These are phyloP conservation scores for Exophiala bonariae DNA, from an alignment of 2,329 filamentous ascomycete genomes.

Conservation along the genomic window DNA sequence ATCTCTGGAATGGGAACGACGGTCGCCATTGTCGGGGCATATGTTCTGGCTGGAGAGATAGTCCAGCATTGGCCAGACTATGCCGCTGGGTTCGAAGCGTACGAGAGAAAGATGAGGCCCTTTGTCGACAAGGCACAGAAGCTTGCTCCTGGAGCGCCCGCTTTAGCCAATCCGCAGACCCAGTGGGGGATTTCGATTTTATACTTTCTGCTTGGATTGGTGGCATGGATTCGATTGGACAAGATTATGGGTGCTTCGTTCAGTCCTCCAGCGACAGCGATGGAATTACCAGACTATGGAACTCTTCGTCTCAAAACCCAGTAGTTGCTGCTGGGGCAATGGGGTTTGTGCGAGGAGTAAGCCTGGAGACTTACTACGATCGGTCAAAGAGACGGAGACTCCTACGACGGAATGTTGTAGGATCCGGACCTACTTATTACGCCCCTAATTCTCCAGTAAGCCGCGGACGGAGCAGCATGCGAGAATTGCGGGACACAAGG, in stretches of 20 bases:
- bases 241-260: background rate
- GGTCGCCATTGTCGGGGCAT: slow-evolving; percentile 17
- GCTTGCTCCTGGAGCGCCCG: slow-evolving; percentile 27
- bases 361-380: too few species aligned
- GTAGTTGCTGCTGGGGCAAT: too few species aligned
- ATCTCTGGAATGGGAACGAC: slow-evolving; percentile 24
- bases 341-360: too few species aligned
- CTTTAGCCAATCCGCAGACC: slow-evolving; percentile 19
- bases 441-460: too few species aligned
- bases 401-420: too few species aligned
- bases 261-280: background rate
- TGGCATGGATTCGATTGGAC: background rate
- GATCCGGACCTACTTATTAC: too few species aligned
- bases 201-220: slow-evolving; percentile 5
- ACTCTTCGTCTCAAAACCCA: background rate
- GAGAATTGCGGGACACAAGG: too few species aligned
- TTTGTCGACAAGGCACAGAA: slow-evolving; percentile 28
- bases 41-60: slow-evolving; percentile 19
- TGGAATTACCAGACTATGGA: background rate
- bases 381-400: too few species aligned
- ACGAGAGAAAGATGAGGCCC: slow-evolving; percentile 29
- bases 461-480: too few species aligned
- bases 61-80: slow-evolving; percentile 3
- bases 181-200: slow-evolving; percentile 26
- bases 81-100: slow-evolving; percentile 26